These are phyloP conservation scores for Davidsoniella neocaledoniae DNA, from an alignment of 2,329 filamentous ascomycete genomes.

Conservation along the genomic window DNA sequence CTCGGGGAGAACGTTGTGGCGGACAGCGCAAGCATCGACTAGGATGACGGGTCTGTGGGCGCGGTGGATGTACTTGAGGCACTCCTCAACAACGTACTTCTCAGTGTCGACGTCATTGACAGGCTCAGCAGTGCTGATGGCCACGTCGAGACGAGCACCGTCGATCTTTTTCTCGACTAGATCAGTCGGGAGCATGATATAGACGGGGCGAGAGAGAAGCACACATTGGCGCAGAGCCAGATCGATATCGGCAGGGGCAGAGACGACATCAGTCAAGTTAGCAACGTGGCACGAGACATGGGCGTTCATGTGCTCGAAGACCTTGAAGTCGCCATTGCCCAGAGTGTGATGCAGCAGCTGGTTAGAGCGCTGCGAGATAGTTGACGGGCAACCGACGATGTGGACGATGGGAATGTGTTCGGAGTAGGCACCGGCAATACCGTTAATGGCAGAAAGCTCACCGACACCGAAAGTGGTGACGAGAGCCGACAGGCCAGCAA, in stretches of 20 bases:
- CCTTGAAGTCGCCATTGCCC: conserved; percentile 64
- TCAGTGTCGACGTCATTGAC: conserved; percentile 54
- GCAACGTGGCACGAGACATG: conserved; percentile 55
- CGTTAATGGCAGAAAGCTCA: conserved; percentile 58
- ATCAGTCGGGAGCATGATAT: conserved; percentile 69
- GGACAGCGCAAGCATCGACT: conserved; percentile 68
- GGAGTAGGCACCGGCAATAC: conserved; percentile 55
- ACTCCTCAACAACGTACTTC: conserved; percentile 65
- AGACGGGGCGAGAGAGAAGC: conserved; percentile 59
- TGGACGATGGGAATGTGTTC: conserved; percentile 58
- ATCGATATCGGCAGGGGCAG: conserved; percentile 62
- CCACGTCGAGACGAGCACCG: conserved; percentile 50
- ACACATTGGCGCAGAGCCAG: conserved; percentile 60
- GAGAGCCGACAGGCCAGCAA: conserved; percentile 52
- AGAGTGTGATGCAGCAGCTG: conserved; percentile 50
- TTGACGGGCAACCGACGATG: conserved; percentile 40
- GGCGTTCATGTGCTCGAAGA: conserved; percentile 64
- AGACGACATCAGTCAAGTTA: conserved; percentile 50
- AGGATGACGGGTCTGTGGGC: conserved; percentile 64
- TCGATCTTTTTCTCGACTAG: conserved; percentile 63
- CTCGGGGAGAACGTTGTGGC: conserved; percentile 56
- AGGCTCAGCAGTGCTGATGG: conserved; percentile 49
- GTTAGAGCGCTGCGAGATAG: conserved; percentile 29
- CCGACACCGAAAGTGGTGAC: conserved; percentile 65
- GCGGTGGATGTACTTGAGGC: conserved; percentile 54